Conservation (phyloP, 805 yeast species). For the Metschnikowia lochheadii region DNA sequence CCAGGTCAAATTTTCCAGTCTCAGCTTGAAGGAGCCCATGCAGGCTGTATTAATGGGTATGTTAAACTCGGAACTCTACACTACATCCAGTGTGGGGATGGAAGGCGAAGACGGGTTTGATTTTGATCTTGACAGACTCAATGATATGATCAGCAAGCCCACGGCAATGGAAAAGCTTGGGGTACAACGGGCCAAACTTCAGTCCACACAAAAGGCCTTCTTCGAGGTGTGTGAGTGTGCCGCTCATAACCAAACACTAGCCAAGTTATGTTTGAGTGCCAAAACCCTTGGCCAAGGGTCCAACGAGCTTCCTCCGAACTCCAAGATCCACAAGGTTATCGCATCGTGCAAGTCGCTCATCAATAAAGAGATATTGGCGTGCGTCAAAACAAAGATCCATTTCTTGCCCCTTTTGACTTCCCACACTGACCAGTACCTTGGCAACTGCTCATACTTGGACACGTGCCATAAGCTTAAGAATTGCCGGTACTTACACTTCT, state of each 20-base stretch:
- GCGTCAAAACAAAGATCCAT: slow-evolving; percentile 24
- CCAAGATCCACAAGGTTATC: slow-evolving; percentile 15
- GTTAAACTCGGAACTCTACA: neutral
- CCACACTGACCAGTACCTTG: slow-evolving; percentile 67
- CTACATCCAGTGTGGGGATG: slow-evolving; percentile 2
- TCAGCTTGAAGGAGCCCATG: neutral
- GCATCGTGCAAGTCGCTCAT: slow-evolving; percentile 13
- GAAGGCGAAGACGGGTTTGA: slow-evolving; percentile 11
- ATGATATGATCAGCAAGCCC: slow-evolving; percentile 25
- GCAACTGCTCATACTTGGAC: slow-evolving; percentile 91
- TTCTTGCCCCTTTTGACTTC: slow-evolving; percentile 22
- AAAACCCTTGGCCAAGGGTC: slow-evolving; percentile 15
- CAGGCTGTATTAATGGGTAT: neutral
- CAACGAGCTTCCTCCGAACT: slow-evolving; percentile 15
- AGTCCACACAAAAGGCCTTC: slow-evolving; percentile 42
- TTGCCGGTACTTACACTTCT: slow-evolving; percentile 81
- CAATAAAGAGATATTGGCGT: slow-evolving; percentile 11
- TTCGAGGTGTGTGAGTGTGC: slow-evolving; percentile 47
- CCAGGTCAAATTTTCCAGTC: neutral
- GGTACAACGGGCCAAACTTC: slow-evolving; percentile 34
- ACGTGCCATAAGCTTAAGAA: slow-evolving; percentile 83
- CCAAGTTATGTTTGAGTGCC: slow-evolving; percentile 18
- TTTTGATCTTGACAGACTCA: slow-evolving; percentile 12
- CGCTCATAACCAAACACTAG: slow-evolving; percentile 25
- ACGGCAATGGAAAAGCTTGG: slow-evolving; percentile 40